Base-by-base conservation (phyloP, 805 yeast species). In the Pichia cabralensis region DNA sequence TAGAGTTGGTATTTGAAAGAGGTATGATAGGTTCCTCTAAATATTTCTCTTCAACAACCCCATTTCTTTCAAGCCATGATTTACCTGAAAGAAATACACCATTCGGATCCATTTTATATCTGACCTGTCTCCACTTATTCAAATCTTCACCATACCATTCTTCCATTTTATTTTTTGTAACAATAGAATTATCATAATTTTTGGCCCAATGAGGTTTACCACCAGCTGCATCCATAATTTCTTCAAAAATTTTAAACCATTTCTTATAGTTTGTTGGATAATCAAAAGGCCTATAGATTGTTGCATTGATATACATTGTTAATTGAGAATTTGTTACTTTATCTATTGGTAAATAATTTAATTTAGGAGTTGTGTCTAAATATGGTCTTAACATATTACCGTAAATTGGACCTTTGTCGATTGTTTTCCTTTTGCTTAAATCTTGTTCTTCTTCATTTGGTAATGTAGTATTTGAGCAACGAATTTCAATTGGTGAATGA, bases 141-240 rank as follows among this genome's bases (percentile, higher is more conserved):
- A 88, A 65, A 45, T 77, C 78, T 8, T 76, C 72, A 9, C 92
- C 95, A 52, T 76, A 83, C 95, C 95, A 83, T 44, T 74, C 74
- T 35, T 66, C 63, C 61, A 84, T 73, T 40, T 72, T 71, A 8
- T 70, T 66, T 22, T 76, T 73, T 52, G 85, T 75, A 1, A 96
- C 96, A 47, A 76, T 66, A 92, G 85, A 82, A 40, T 80, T 76
- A 42, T 78, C 80, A 56, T 85, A 89, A 58, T 86, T 88, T 65
- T 89, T 89, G 13, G 98, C 98, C 98, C 98, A 89, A 57, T 89
- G 98, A 2, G 98, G 98, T 55, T 77, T 82, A 28, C 98, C 98
- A 24, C 81, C 86, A 20, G 80, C 86, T 19, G 73, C 75, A 33
- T 67, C 68, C 67, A 88, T 64, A 2, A 84, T 71, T 34, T 72